A percentile compares a stretch with the other conserved stretches of the same genome.
phyloP scores from a whole-genome alignment of 768 basidiomycete species.

The Rhodosporidiobolus sp. region DNA sequence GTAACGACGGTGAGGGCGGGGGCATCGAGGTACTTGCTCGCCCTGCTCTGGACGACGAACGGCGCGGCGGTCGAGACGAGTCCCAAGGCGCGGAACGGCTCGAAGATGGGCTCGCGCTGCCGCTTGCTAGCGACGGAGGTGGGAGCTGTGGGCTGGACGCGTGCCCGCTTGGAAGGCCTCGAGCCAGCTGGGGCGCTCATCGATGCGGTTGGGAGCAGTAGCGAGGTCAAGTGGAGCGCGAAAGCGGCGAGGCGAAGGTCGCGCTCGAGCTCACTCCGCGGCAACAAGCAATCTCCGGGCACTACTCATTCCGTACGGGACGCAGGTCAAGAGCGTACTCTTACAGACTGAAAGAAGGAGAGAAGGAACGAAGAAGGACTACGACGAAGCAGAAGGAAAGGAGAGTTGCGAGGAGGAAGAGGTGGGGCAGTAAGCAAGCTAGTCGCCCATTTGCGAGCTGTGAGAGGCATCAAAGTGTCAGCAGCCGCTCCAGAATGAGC shows the following conservation, averaged over 20 bases:
- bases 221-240: background rate
- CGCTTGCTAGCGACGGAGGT: background rate
- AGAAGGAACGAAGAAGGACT: background rate
- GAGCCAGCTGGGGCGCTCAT: background rate
- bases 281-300: background rate
- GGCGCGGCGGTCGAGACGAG: constrained; percentile 87
- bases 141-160: background rate
- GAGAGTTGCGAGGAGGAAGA: background rate
- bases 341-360: background rate
- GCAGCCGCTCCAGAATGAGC: accelerated
- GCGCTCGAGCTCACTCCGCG: background rate
- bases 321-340: background rate
- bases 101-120: constrained; percentile 58
- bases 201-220: background rate
- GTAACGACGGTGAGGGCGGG: constrained; percentile 80
- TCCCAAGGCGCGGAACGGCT: constrained; percentile 93
- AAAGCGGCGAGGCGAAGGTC: background rate
- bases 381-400: background rate
- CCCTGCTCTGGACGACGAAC: constrained; percentile 78
- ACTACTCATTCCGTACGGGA: background rate
- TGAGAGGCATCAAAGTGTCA: background rate
- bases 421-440: background rate
- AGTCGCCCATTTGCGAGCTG: constrained; percentile 17
- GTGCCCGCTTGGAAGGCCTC: constrained; percentile 5
- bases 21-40: constrained; percentile 76